phyloP scores from a whole-genome alignment of 2,329 filamentous ascomycete species.

The Fusarium keratoplasticum region DNA sequence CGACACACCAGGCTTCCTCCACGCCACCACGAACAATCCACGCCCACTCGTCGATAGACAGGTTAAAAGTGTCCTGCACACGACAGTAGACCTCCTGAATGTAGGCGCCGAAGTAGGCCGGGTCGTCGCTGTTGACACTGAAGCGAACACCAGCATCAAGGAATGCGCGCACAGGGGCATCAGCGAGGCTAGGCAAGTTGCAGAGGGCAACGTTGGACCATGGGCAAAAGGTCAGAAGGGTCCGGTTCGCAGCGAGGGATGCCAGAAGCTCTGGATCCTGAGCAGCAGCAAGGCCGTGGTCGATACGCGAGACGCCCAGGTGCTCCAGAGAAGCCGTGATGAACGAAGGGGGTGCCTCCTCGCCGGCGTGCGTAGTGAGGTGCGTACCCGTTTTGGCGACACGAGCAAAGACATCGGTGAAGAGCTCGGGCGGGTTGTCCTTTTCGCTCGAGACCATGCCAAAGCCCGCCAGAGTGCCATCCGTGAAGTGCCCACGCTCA shows the following conservation, averaged over 20 bases:
- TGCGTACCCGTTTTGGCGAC: constrained; percentile 62
- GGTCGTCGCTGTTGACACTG: constrained; percentile 80
- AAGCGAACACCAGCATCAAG: constrained; percentile 74
- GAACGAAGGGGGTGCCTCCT: constrained; percentile 77
- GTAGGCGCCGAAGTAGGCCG: constrained; percentile 81
- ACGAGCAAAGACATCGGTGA: constrained; percentile 68
- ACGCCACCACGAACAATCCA: constrained; percentile 71
- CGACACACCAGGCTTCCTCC: constrained; percentile 76
- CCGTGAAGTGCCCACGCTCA: constrained; percentile 56
- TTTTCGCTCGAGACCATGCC: constrained; percentile 76
- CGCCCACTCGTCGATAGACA: constrained; percentile 75
- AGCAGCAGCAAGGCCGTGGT: constrained; percentile 77
- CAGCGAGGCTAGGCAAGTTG: constrained; percentile 41
- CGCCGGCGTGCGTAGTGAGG: constrained; percentile 80
- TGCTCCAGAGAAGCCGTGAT: constrained; percentile 72
- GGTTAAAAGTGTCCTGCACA: constrained; percentile 76
- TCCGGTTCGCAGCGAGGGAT: constrained; percentile 66
- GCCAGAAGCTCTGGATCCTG: constrained; percentile 69
- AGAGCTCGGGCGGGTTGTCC: constrained; percentile 68
- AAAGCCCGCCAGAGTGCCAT: constrained; percentile 69
- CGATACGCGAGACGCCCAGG: constrained; percentile 74
- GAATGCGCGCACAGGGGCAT: constrained; percentile 70
- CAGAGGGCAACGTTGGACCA: constrained; percentile 71
- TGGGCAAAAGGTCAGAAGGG: constrained; percentile 78
- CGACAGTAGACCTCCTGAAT: constrained; percentile 79